These are phyloP conservation scores for Artemisia annua DNA, from an alignment of 129 eudicot genomes.

Conservation along the genomic window DNA sequence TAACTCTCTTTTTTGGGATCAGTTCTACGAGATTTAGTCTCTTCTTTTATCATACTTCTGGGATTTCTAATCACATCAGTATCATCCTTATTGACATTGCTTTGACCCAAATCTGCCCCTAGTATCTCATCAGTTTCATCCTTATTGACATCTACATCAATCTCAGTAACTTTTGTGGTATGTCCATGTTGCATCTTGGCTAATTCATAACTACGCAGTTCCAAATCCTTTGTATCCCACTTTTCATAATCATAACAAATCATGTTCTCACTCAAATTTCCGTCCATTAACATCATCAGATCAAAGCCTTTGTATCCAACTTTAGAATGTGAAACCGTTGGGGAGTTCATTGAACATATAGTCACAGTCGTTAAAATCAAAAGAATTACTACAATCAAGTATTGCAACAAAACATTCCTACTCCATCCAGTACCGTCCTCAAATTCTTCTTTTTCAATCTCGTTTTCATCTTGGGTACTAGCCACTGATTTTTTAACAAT, in stretches of 20 bases:
- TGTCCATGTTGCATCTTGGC: slow-evolving; percentile 2
- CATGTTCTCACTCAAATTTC: not conserved
- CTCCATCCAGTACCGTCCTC: slow-evolving; percentile 45
- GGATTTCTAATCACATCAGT: not conserved
- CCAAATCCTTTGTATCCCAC: slow-evolving; percentile 1
- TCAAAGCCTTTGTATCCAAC: slow-evolving; percentile 1
- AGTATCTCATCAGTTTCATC: slow-evolving; percentile 19
- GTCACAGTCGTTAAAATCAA: slow-evolving; percentile 38
- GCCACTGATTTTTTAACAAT: slow-evolving; percentile 1
- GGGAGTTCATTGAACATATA: slow-evolving; percentile 41
- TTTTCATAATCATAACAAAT: slow-evolving; percentile 7
- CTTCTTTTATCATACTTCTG: too few relatives aligned
- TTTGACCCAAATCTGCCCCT: not conserved
- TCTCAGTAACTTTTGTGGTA: not conserved
- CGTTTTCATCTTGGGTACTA: not conserved
- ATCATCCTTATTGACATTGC: not conserved
- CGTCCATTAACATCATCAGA: slow-evolving; percentile 10
- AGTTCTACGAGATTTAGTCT: not conserved
- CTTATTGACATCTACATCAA: not conserved
- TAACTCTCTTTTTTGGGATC: not conserved
- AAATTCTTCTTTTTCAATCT: slow-evolving; percentile 23
- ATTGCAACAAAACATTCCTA: slow-evolving; percentile 36
- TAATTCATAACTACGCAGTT: slow-evolving; percentile 9
- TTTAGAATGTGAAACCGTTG: slow-evolving; percentile 19
- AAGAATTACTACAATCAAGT: slow-evolving; percentile 42